Evolutionary conservation across 345 rosid species (phyloP), one percentile per base, ranked within the genome.

Genomic region (Zanthoxylum bungeanum): DNA sequence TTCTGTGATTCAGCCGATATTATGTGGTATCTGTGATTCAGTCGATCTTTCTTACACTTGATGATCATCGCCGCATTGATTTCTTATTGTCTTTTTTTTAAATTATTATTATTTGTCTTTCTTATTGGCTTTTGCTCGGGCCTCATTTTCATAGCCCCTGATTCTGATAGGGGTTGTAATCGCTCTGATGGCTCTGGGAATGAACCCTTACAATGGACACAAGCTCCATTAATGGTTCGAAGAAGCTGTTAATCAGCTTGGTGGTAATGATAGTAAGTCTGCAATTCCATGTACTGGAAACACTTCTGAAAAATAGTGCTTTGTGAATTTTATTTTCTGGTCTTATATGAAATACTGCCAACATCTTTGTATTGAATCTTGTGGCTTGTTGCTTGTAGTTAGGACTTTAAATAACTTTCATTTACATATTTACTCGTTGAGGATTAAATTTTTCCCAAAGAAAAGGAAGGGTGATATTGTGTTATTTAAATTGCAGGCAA

Each of bases 211-310:
- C 76, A 83, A 34, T 80, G 86, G 87, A 81, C 84, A 0, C 79
- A 78, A 51, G n/a, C 84, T 84, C 11, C 87, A 82, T 30, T 85
- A 80, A 57, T 76, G 69, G 33, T 86, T 86, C 39, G 87, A 81
- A 73, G 75, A 76, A 44, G 81, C 87, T 25, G 87, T 86, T 44
- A 82, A 70, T 68, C 78, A 78, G 68, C 86, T 86, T 28, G 90
- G 87, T 22, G 90, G 90, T 30, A 83, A 87, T 60, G 87, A 86
- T 30, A 64, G 90, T 82, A 73, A 71, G 89, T 83, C 28, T 36
- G 9, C 30, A 49, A 2, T 14, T 11, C 16, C 10, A 59, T 69
- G 31, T 44, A 37, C 7, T 28, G 34, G 21, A 22, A 63, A 22
- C 67, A 24, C 36, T 57, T 57, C 39, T 17, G 2, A 30, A 30